phyloP scores from a whole-genome alignment of 257 asterid species.

The Rubia yunnanensis region DNA sequence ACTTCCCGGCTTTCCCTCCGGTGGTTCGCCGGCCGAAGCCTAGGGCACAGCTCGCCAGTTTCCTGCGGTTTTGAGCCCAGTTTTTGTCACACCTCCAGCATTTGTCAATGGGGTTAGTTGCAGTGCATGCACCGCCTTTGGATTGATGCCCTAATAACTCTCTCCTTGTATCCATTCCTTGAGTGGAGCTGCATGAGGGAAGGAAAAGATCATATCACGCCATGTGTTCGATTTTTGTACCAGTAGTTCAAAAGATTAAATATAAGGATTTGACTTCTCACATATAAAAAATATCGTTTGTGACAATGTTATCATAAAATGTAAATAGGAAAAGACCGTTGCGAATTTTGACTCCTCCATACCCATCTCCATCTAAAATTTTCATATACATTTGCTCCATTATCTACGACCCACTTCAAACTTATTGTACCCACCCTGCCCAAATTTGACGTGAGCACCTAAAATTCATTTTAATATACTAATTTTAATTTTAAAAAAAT shows the following conservation, averaged over 20 bases:
- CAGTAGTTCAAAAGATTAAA: background rate
- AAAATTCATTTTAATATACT: no score
- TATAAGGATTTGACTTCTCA: background rate
- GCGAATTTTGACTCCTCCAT: no score
- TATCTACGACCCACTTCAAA: no score
- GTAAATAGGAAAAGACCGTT: background rate
- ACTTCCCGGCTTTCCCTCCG: slow-evolving; percentile 27
- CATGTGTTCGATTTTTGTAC: background rate
- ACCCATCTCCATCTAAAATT: no score
- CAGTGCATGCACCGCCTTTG: slow-evolving; percentile 13
- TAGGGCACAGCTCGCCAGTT: slow-evolving; percentile 20
- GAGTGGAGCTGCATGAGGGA: slow-evolving; percentile 7
- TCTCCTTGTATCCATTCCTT: slow-evolving; percentile 18
- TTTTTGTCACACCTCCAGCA: slow-evolving; percentile 31
- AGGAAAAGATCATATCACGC: background rate
- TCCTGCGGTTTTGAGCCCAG: slow-evolving; percentile 23
- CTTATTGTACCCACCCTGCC: no score
- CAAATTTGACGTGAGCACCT: no score
- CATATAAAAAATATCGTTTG: background rate
- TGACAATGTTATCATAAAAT: background rate
- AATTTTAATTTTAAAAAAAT: no score
- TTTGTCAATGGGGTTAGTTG: slow-evolving; percentile 28
- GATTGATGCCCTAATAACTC: background rate
- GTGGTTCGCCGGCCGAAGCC: slow-evolving; percentile 29
- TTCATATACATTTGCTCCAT: no score